Percentiles rank a stretch among this genome's conserved stretches.
These are phyloP conservation scores for Xylaria sp. DNA, from an alignment of 495 filamentous ascomycete species.

Conservation along the genomic window DNA sequence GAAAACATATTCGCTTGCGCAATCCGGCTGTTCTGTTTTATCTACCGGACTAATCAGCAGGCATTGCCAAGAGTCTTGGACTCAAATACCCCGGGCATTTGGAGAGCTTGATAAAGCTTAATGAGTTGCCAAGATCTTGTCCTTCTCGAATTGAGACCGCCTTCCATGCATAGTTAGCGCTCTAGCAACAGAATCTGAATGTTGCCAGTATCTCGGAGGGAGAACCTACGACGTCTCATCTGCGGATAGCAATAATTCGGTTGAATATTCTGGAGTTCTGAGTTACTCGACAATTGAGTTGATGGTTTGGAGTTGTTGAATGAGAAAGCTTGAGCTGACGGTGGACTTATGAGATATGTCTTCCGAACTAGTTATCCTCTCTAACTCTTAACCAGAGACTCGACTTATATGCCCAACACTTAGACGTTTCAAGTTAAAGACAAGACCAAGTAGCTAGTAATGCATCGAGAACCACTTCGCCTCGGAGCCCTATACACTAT, in stretches of 20 bases:
- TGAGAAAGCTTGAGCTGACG: not conserved
- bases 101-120: slow-evolving; percentile 25
- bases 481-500: slow-evolving; percentile 2
- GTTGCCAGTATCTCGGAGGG: not conserved
- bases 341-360: not conserved
- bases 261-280: not conserved
- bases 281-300: not conserved
- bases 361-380: slow-evolving; percentile 12
- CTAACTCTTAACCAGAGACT: not conserved
- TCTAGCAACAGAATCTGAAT: not conserved
- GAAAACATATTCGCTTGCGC: not conserved
- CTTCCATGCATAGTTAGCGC: slow-evolving; percentile 28
- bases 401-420: slow-evolving; percentile 5
- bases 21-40: slow-evolving; percentile 23
- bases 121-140: slow-evolving; percentile 15
- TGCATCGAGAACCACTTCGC: slow-evolving; percentile 16
- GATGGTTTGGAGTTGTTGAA: not conserved
- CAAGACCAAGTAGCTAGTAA: slow-evolving; percentile 6
- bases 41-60: slow-evolving; percentile 28
- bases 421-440: slow-evolving; percentile 11
- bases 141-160: not conserved
- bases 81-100: not conserved
- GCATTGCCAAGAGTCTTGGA: slow-evolving; percentile 19
- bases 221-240: not conserved
- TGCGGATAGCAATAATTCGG: not conserved